Base-by-base conservation (phyloP, 805 yeast genomes). In the Clavispora santaluciae region DNA sequence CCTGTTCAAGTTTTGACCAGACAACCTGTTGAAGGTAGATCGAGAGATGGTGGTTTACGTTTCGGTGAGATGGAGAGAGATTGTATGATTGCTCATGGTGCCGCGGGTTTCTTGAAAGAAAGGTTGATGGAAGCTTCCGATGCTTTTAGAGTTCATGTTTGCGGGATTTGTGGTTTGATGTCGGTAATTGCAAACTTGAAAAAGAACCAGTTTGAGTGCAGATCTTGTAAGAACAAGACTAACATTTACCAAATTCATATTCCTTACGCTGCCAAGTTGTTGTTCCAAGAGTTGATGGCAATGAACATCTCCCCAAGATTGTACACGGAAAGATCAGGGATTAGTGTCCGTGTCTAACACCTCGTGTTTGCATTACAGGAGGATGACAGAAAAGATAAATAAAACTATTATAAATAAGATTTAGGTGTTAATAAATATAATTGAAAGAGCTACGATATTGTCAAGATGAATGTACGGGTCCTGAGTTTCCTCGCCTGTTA, bases 41-140 rank as follows among this genome's bases (percentile, higher is more conserved):
- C 97, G 13, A 81, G 99, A 71, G 98, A 93, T 68, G 99, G 99
- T 79, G 99, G 99, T 55, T 75, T 91, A 64, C 87, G 99, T 69
- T 90, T 91, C 78, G 99, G 99, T 60, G 99, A 91, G 68, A 93
- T 93, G 99, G 99, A 93, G 71, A 87, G 99, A 74, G 99, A 93
- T 76, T 93, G 99, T 84, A 91, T 93, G 97, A 93, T 93, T 75
- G 99, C 99, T 2, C 98, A 93, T 63, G 99, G 99, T 64, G 98
- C 97, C 11, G 97, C 99, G 4, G 95, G 97, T 6, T 91, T 93
- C 74, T 78, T 93, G 72, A 89, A 91, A 67, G 99, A 93, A 71
- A 79, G 99, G 64, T 74, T 93, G 64, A 91, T 93, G 97, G 98
- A 93, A 67, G 96, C 97, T 10, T 91, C 98, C 0, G 99, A 93